phyloP scores from a whole-genome alignment of 495 filamentous ascomycete genomes.

The Penicillium chermesinum region DNA sequence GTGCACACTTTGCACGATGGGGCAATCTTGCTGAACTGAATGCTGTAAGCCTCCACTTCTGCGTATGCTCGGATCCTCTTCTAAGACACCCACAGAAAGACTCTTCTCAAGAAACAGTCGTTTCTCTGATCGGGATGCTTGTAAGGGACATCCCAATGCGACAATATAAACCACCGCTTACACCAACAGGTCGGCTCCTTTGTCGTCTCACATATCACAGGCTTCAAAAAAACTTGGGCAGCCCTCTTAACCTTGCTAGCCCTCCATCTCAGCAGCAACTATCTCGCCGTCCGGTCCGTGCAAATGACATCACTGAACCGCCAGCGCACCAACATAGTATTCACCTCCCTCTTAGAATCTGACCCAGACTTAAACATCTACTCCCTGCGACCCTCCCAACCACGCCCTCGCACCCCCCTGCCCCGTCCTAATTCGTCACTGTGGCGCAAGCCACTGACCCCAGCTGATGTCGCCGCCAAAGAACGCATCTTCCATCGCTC shows the following conservation, averaged over 20 bases:
- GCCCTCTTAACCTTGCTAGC: constrained; percentile 65
- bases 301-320: constrained; percentile 81
- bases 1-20: constrained; percentile 81
- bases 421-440: background rate
- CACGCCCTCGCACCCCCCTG: background rate
- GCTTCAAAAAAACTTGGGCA: constrained; percentile 68
- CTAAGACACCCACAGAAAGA: constrained; percentile 59
- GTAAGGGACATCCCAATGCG: constrained; percentile 33
- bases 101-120: constrained; percentile 91
- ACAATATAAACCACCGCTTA: background rate
- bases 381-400: background rate
- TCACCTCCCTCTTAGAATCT: constrained; percentile 53
- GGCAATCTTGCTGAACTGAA: constrained; percentile 94
- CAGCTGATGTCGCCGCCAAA: constrained; percentile 54
- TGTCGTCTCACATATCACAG: constrained; percentile 69
- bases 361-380: constrained; percentile 21
- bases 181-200: constrained; percentile 61
- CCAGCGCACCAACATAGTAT: constrained; percentile 77
- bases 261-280: constrained; percentile 76
- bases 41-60: constrained; percentile 54
- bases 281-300: constrained; percentile 77
- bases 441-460: constrained; percentile 44
- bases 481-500: constrained; percentile 71
- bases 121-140: constrained; percentile 86
- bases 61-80: background rate